Percentiles rank a stretch among this genome's conserved stretches.
phyloP scores from a whole-genome alignment of 306 rosid genomes.

The Lagenaria siceraria region DNA sequence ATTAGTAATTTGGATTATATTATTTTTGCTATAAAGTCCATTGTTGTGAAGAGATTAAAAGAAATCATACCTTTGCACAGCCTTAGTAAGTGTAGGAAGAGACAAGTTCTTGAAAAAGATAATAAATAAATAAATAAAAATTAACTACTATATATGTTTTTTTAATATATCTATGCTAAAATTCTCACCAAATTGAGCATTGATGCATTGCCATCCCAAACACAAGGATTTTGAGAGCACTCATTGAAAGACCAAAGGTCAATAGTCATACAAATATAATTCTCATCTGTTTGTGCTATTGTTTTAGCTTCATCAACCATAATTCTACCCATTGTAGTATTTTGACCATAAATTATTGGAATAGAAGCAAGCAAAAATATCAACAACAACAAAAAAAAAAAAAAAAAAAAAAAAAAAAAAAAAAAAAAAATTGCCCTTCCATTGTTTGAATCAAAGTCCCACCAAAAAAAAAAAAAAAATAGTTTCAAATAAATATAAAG shows the following conservation, averaged over 20 bases:
- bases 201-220: not conserved
- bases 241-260: not conserved
- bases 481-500: too few species aligned
- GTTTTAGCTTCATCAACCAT: not conserved
- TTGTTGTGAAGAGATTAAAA: not conserved
- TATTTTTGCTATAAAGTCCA: not conserved
- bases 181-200: not conserved
- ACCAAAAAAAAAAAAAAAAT: too few species aligned
- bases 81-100: slow-evolving; percentile 54
- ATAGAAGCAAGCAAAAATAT: not conserved
- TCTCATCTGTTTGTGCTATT: not conserved
- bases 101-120: slow-evolving; percentile 52
- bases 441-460: too few species aligned
- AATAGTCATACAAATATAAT: not conserved
- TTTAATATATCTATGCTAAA: too few species aligned
- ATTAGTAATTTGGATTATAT: not conserved
- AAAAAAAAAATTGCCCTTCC: too few species aligned
- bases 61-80: slow-evolving; percentile 51
- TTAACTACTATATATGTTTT: too few species aligned
- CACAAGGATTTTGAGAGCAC: not conserved
- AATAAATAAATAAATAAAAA: not conserved
- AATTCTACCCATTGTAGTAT: not conserved
- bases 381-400: too few species aligned
- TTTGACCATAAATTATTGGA: too few species aligned
- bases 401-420: too few species aligned